phyloP scores from a whole-genome alignment of 139 green algal species.

The Chlorella sp. region DNA sequence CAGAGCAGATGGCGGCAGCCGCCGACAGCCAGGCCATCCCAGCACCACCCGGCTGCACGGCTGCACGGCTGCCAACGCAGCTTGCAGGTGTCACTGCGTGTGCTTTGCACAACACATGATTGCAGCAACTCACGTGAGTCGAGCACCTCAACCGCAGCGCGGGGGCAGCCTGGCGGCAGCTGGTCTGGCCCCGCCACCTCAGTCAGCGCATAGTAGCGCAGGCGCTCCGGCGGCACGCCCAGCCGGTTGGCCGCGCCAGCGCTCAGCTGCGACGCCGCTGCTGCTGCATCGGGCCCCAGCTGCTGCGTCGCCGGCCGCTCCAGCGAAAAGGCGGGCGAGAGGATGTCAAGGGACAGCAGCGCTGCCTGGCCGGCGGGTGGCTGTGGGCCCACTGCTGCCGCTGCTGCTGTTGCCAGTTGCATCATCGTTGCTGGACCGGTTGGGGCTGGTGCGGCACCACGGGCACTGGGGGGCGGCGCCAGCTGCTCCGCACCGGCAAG shows the following conservation, averaged over 20 bases:
- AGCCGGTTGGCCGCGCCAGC: conserved; percentile 4
- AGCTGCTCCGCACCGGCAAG: too few species aligned
- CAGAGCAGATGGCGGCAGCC: not conserved
- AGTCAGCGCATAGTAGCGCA: conserved; percentile 36
- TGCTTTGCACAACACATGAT: too few species aligned
- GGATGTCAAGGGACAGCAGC: conserved; percentile 4
- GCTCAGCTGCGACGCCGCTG: not conserved
- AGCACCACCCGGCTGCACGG: not conserved
- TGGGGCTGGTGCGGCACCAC: too few species aligned
- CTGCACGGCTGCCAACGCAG: too few species aligned
- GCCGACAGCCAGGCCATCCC: too few species aligned
- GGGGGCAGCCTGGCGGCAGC: conserved; percentile 23
- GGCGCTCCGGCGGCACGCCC: conserved; percentile 20
- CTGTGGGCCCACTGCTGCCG: not conserved
- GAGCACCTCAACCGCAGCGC: conserved; percentile 12
- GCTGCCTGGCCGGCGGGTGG: not conserved
- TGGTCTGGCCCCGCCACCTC: conserved; percentile 1
- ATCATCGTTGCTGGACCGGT: too few species aligned
- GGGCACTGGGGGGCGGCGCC: too few species aligned
- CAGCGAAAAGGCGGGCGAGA: conserved; percentile 4
- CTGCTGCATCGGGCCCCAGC: not conserved
- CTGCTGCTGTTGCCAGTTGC: not conserved
- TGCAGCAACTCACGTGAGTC: conserved; percentile 42
- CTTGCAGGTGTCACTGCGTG: too few species aligned
- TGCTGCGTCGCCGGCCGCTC: not conserved